A percentile compares a stretch with the other conserved stretches of the same genome.
Conservation (phyloP, 202 grass and related monocot genomes). For the Setaria viridis region DNA sequence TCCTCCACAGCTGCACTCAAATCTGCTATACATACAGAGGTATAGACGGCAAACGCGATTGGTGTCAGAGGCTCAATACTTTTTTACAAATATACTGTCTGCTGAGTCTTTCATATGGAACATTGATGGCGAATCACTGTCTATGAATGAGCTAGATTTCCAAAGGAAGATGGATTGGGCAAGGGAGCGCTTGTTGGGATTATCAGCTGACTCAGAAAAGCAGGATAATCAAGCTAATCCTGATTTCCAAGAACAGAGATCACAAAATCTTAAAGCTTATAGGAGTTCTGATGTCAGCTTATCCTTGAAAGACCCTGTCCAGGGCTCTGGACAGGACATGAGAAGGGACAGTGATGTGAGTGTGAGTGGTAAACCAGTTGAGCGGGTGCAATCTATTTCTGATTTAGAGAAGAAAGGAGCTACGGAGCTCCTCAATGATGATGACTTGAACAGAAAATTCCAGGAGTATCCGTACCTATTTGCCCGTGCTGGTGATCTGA, state of each 20-base stretch:
- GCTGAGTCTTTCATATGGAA: constrained; percentile 99
- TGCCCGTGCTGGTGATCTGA: constrained; percentile 87
- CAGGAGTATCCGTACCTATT: constrained; percentile 86
- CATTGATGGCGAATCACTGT: constrained; percentile 85
- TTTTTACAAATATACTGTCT: constrained; percentile 94
- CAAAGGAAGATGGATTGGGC: constrained; percentile 91
- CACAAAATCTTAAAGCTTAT: constrained; percentile 47
- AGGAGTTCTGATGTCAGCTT: constrained; percentile 46
- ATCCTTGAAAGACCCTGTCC: constrained; percentile 40
- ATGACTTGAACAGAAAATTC: constrained; percentile 70
- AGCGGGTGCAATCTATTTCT: constrained; percentile 45
- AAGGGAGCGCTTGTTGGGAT: constrained; percentile 65
- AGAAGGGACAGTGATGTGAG: constrained; percentile 53
- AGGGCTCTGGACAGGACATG: constrained; percentile 48
- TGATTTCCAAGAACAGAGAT: constrained; percentile 46
- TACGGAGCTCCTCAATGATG: constrained; percentile 72
- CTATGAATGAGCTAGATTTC: constrained; percentile 86
- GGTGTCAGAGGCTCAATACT: constrained; percentile 90
- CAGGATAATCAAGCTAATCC: constrained; percentile 56
- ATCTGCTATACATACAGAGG: constrained; percentile 92
- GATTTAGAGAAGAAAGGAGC: constrained; percentile 91
- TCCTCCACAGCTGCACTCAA: constrained; percentile 94
- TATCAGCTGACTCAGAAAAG: constrained; percentile 56
- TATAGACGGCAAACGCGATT: constrained; percentile 82
- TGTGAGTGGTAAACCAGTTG: constrained; percentile 44